These are phyloP conservation scores for Stagonosporopsis chrysanthemi DNA, from an alignment of 2,329 filamentous ascomycete species.

Conservation along the genomic window DNA sequence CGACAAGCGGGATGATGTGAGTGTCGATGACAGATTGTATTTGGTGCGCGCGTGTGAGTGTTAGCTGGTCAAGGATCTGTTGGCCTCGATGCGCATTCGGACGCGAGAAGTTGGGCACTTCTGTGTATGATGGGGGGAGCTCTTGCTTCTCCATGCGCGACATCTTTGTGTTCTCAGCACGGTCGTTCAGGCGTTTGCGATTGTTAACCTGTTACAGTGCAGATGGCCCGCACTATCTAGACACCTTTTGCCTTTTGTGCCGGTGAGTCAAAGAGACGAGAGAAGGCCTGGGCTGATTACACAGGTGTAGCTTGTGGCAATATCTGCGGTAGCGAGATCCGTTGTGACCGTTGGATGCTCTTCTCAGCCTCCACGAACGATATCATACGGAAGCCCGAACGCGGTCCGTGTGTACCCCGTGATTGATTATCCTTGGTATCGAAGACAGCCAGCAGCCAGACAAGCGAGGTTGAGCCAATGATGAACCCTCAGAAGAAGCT, in stretches of 20 bases:
- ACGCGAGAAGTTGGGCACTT: constrained; percentile 22
- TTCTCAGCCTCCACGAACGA: constrained; percentile 21
- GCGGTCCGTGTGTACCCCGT: constrained; percentile 1
- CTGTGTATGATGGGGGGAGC: constrained; percentile 37
- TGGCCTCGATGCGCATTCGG: constrained; percentile 31
- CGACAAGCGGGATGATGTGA: constrained; percentile 53
- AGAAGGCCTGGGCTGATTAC: neutral
- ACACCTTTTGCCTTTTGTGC: neutral
- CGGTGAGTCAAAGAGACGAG: neutral
- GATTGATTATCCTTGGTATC: neutral
- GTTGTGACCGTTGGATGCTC: constrained; percentile 5
- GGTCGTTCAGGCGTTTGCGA: neutral
- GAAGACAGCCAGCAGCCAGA: neutral
- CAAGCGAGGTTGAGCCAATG: constrained; percentile 3
- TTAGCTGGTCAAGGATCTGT: constrained; percentile 47
- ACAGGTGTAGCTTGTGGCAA: constrained; percentile 2
- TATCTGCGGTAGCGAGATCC: constrained; percentile 1
- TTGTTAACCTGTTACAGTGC: neutral
- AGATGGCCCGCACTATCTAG: neutral
- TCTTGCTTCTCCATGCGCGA: constrained; percentile 24
- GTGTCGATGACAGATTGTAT: constrained; percentile 50
- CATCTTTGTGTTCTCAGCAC: constrained; percentile 9
- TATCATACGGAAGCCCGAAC: constrained; percentile 14
- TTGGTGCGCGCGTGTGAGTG: constrained; percentile 50
- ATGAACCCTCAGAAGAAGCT: neutral